Evolutionary conservation across 1,284 basidiomycete genomes (phyloP), one percentile per base, ranked within the genome.

Genomic region (Cryptococcus sp.): DNA sequence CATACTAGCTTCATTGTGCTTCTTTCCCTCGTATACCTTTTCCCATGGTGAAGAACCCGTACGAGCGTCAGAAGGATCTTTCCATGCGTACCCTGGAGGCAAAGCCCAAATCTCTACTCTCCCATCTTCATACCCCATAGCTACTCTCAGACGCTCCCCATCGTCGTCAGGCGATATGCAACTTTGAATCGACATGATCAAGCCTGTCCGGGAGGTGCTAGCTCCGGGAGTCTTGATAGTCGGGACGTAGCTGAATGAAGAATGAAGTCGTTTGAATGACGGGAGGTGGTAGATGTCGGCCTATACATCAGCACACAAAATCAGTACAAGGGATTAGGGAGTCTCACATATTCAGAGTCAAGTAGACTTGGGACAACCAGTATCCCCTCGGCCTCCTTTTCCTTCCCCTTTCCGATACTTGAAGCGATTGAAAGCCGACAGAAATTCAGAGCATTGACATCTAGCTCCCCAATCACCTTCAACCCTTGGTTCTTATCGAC

Each of bases 371-470:
- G 91, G 10, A 94, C 74, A 0, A 87, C 89, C 40, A 94, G 69
- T 44, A 88, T 70, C 0, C 82, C 84, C 37, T 74, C 54, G 45
- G 50, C 54, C 56, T 63, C 57, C 56, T 46, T 57, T 58, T 42
- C 48, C 32, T 52, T 50, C 32, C 56, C 61, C 42, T 56, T 56
- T 25, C 36, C 42, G 10, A 9, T 41, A 19, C 19, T 19, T 7
- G 56, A 66, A 25, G 81, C 62, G 0, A 87, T 66, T 3, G 84
- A 82, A 68, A 93, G 91, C 1, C 85, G 82, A 73, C 91, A 93
- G 67, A 87, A 94, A 69, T 93, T 94, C 57, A 94, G 78, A 2
- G 90, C 83, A 69, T 94, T 96, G 53, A 91, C 84, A 62, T 88
- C 86, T 71, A 94, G 76, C 0, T 85, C 85, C 59, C 83, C 84